A percentile compares a stretch with the other conserved stretches of the same genome.
Conservation (phyloP, 805 yeast genomes). For the Naumovozyma baii region DNA sequence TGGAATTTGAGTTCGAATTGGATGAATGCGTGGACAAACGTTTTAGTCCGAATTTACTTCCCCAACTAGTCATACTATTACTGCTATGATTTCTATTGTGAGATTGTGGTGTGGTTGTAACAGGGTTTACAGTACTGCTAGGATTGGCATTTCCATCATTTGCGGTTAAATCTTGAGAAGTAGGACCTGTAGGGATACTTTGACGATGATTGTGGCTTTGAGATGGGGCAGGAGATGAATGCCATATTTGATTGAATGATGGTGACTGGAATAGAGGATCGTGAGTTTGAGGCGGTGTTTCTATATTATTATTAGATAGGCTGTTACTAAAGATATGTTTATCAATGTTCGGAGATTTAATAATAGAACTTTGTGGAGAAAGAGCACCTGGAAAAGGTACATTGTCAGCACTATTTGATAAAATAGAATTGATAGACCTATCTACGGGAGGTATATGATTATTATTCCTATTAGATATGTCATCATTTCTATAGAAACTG, state of each 20-base stretch:
- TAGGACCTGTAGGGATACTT: too few species aligned
- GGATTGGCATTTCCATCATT: background rate
- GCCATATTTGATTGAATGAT: conserved; percentile 23
- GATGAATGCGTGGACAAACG: conserved; percentile 8
- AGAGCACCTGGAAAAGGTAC: conserved; percentile 1
- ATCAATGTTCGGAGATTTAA: background rate
- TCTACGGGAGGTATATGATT: conserved; percentile 2
- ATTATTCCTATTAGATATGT: background rate
- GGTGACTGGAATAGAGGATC: conserved; percentile 16
- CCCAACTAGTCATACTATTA: conserved; percentile 15
- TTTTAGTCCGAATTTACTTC: conserved; percentile 10
- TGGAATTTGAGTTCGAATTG: background rate
- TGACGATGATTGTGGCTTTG: background rate
- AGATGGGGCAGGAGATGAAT: conserved; percentile 6
- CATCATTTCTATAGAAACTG: conserved; percentile 2
- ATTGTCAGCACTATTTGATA: background rate
- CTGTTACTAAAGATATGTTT: background rate
- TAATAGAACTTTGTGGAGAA: conserved; percentile 8
- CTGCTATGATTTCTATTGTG: conserved; percentile 16
- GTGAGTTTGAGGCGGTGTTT: conserved; percentile 1
- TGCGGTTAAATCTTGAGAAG: conserved; percentile 1
- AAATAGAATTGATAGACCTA: background rate
- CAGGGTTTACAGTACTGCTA: background rate
- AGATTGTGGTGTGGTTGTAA: conserved; percentile 1
- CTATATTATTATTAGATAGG: background rate